phyloP scores from a whole-genome alignment of 345 rosid genomes.

The Ricinus communis region DNA sequence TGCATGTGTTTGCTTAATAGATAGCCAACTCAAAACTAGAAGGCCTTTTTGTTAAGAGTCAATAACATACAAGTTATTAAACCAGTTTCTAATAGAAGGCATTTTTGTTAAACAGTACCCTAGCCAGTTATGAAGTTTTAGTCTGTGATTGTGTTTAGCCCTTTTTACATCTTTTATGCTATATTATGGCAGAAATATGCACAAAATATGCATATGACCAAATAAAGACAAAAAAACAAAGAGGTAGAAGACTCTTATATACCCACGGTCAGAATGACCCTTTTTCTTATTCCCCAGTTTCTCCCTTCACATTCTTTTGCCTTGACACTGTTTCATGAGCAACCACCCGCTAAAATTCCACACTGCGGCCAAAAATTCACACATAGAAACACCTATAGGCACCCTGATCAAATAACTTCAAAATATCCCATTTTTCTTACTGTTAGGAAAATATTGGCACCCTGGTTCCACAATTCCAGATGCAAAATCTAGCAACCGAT shows the following conservation, averaged over 20 bases:
- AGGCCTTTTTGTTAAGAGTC: no score
- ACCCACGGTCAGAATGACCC: neutral
- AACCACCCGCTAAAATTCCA: neutral
- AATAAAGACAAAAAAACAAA: neutral
- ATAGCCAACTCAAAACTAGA: no score
- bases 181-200: neutral
- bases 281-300: neutral
- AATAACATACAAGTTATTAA: neutral
- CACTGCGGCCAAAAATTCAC: neutral
- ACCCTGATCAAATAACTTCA: neutral
- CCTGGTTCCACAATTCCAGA: neutral
- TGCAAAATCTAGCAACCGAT: neutral
- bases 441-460: neutral
- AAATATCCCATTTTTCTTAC: neutral
- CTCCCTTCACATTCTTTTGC: constrained; percentile 1
- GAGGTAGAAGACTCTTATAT: neutral
- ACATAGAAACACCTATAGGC: neutral
- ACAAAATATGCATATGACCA: neutral
- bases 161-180: neutral
- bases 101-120: neutral
- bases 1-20: no score
- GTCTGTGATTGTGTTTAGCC: neutral
- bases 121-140: neutral
- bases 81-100: neutral
- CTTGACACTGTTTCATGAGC: neutral